Conservation (phyloP, 2,329 filamentous ascomycete species). For the Emmonsiellopsis sp. region DNA sequence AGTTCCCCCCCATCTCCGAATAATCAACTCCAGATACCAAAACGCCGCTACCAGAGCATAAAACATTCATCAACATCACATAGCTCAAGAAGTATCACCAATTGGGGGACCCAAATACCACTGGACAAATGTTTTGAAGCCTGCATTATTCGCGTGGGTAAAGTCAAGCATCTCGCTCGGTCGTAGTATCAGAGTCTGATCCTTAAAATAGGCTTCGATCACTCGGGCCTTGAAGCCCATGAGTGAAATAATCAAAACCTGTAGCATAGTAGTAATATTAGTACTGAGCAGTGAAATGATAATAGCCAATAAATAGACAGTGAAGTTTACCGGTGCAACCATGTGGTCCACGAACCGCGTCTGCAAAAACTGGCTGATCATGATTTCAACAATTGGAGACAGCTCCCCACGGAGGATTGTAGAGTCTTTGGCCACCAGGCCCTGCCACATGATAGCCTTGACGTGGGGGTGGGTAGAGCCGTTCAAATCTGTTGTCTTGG, state of each 20-base stretch:
- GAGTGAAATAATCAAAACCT: conserved; percentile 15
- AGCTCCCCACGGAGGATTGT: no score
- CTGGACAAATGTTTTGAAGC: conserved; percentile 1
- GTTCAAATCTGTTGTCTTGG: no score
- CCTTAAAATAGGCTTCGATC: conserved; percentile 13
- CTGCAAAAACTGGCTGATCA: no score
- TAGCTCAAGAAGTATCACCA: background rate
- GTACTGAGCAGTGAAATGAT: background rate
- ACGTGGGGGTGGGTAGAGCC: no score
- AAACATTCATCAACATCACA: background rate
- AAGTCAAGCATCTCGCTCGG: conserved; percentile 8
- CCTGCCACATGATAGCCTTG: no score
- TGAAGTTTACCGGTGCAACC: background rate
- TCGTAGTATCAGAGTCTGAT: conserved; percentile 6
- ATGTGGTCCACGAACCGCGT: background rate
- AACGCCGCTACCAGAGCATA: background rate
- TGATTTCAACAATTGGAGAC: no score
- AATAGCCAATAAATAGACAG: no score
- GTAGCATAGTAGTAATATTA: background rate
- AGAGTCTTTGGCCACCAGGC: no score
- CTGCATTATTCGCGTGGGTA: background rate
- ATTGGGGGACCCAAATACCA: conserved; percentile 8
- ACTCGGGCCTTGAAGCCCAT: conserved; percentile 12
- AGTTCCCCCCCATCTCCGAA: no score
- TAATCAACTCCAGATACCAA: no score